A percentile compares a stretch with the other conserved stretches of the same genome.
phyloP scores from a whole-genome alignment of 108 stramenopile genomes.

The Cyclotella baltica region DNA sequence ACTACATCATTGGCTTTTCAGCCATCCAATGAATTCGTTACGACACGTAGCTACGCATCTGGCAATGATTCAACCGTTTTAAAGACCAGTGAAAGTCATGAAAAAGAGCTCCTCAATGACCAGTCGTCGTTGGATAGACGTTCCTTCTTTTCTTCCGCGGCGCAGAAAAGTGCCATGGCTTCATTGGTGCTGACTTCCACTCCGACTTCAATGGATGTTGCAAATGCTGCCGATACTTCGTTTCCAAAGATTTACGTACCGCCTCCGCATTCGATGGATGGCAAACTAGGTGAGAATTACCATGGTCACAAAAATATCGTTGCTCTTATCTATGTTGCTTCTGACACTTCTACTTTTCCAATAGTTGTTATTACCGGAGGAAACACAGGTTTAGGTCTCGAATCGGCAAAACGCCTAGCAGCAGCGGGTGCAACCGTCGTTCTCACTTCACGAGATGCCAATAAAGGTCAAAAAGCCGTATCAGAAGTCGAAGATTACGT shows the following conservation, averaged over 20 bases:
- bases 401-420: constrained; percentile 71
- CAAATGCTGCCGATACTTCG: constrained; percentile 13
- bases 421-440: constrained; percentile 77
- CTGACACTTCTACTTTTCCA: neutral
- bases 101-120: neutral
- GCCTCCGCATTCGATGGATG: constrained; percentile 52
- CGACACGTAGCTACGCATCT: neutral
- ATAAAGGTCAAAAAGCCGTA: constrained; percentile 60
- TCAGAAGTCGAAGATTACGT: constrained; percentile 49
- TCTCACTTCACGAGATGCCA: constrained; percentile 54
- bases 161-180: constrained; percentile 21
- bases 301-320: neutral
- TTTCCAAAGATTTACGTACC: constrained; percentile 54
- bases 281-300: constrained; percentile 27
- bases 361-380: constrained; percentile 74
- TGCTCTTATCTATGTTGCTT: no score
- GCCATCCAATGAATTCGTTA: neutral
- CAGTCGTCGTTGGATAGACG: constrained; percentile 24
- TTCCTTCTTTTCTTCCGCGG: constrained; percentile 37
- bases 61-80: neutral
- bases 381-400: constrained; percentile 76
- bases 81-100: neutral
- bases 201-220: constrained; percentile 1
- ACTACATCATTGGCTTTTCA: constrained; percentile 1
- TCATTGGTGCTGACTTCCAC: constrained; percentile 16